Base-by-base conservation (phyloP, 345 rosid species). In the Citrus reticulata region DNA sequence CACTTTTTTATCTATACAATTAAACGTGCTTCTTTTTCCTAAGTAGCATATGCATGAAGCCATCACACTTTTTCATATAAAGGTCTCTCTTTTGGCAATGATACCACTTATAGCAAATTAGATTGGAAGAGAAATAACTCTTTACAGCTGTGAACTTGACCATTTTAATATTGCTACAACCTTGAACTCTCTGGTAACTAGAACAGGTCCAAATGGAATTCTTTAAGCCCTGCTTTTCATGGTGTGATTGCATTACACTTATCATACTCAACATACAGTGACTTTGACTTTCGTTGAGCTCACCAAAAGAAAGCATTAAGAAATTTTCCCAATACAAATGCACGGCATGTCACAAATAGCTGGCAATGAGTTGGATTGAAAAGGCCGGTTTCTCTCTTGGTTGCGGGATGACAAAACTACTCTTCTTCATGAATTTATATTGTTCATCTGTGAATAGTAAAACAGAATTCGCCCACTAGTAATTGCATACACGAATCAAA, bases 291-390 rank as follows among this genome's bases (percentile, higher is more conserved):
- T 46, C 5, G 17, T 46, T 46, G 51, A 46, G 17, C 51, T 46
- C 51, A 11, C 51, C 17, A 46, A 46, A 46, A 46, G 51, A 46
- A 46, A 46, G 51, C 51, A 46, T 46, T 17, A 9, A 63, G n/a
- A 19, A 66, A 19, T 19, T 30, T 51, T 13, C 39, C 24, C 17
- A 37, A 4, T 22, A 1, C 8, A 39, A 37, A 37, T 7, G 66
- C 66, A 24, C 16, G 10, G 34, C 66, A 61, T 9, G 57, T 25
- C 40, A 30, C 22, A 54, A 13, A 22, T 76, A 68, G 73, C 73
- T 76, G 67, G 66, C 79, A 34, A 57, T 77, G 79, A 68, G 79
- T 77, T 34, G 73, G 71, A 77, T 57, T 77, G 79, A 77, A 39
- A 67, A 24, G 73, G 39, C 66, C 29, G 4, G 65, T 67, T 60